phyloP scores from a whole-genome alignment of 139 green algal genomes.

The Picochlorum sp. region DNA sequence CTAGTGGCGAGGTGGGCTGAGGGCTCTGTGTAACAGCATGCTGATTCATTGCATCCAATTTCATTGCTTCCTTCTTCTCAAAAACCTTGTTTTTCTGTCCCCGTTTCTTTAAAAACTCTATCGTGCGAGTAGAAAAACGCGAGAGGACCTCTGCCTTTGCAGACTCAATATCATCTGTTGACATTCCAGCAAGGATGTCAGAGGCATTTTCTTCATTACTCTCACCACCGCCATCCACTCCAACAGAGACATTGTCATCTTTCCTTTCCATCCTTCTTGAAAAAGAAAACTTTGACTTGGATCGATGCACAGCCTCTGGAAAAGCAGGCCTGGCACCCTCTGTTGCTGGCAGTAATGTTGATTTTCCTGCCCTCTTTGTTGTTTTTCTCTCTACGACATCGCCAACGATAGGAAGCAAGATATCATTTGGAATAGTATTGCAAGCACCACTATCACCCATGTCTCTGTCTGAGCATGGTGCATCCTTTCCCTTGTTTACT shows the following conservation, averaged over 20 bases:
- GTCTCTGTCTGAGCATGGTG: background rate
- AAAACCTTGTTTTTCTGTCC: background rate
- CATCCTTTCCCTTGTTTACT: background rate
- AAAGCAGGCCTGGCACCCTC: slow-evolving; percentile 9
- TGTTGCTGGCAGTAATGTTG: background rate
- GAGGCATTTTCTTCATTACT: slow-evolving; percentile 22
- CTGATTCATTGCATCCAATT: too few relatives aligned
- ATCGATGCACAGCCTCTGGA: slow-evolving; percentile 28
- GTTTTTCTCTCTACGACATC: background rate
- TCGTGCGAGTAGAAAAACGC: slow-evolving; percentile 6
- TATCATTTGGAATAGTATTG: background rate
- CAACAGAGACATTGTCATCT: background rate
- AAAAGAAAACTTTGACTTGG: slow-evolving; percentile 30
- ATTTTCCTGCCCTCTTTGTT: background rate
- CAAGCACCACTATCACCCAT: background rate
- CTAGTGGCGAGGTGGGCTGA: background rate
- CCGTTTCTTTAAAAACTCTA: slow-evolving; percentile 24
- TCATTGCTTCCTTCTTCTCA: background rate
- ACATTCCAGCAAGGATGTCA: slow-evolving; percentile 21
- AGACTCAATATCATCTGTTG: slow-evolving; percentile 16
- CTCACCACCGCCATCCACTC: background rate
- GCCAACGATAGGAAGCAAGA: background rate
- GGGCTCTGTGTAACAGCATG: too few relatives aligned
- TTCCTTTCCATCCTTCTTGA: slow-evolving; percentile 2
- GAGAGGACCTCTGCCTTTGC: slow-evolving; percentile 21